Conservation (phyloP, 257 asterid genomes). For the Knoxia roxburghii region DNA sequence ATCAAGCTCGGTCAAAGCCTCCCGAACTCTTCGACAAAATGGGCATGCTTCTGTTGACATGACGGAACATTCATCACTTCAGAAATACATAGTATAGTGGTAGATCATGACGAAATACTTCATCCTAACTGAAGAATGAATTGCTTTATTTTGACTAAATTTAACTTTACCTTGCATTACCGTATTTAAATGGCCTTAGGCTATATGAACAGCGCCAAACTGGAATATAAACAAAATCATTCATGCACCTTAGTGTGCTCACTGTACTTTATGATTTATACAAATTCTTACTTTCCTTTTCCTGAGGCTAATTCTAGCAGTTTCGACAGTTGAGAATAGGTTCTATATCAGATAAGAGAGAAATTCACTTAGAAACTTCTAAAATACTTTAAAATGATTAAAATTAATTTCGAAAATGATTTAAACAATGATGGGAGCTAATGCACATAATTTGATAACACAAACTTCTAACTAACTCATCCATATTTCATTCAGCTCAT, state of each 20-base stretch:
- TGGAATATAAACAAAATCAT: background rate
- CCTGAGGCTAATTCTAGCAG: background rate
- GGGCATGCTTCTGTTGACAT: constrained; percentile 89
- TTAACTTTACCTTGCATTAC: no score
- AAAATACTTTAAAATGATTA: background rate
- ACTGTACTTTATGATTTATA: background rate
- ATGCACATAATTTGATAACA: background rate
- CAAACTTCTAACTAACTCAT: background rate
- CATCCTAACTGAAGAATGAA: no score
- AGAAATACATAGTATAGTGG: background rate
- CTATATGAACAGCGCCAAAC: background rate
- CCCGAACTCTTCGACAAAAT: constrained; percentile 85
- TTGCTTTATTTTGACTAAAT: no score
- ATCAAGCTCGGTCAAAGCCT: constrained; percentile 80
- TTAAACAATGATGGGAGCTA: background rate
- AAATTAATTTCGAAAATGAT: background rate
- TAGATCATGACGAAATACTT: background rate
- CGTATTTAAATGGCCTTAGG: no score
- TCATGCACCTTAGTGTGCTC: background rate
- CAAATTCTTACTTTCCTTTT: no score
- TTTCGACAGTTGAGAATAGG: background rate
- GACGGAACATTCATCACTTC: constrained; percentile 13
- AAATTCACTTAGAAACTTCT: background rate
- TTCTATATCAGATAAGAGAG: background rate
- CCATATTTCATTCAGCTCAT: background rate